Base-by-base conservation (phyloP, 331 rosid species). In the Telfairia occidentalis region DNA sequence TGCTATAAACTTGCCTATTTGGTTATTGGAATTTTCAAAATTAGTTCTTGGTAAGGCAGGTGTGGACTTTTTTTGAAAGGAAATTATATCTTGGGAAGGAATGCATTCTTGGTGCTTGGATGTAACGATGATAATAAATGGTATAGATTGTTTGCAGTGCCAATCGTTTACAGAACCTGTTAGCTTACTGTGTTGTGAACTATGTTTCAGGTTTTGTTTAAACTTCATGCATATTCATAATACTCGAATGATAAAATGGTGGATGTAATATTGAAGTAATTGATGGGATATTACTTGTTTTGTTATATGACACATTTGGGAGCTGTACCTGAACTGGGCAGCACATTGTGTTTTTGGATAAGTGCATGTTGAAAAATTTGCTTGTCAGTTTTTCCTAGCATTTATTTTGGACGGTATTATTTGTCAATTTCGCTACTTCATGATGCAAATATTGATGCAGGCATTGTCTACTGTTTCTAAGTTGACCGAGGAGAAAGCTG, bases 401-500 rank as follows among this genome's bases (percentile, higher is more conserved):
- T 54, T 75, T 69, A 34, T 32, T 34, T 49, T 19, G 15, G 52
- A 35, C 2, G 7, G 43, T 49, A 71, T 16, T 24, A 11, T 49
- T 50, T 23, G 34, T n/a, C 40, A 5, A 52, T 5, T 30, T 76
- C 35, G 2, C 12, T 38, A 57, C 34, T 45, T 67, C 76, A 29
- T 58, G 26, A 70, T 71, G 72, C 10, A 64, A 55, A 21, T 79
- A 30, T 67, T 78, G 71, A 37, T 75, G 24, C 81, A 85, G 86
- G 81, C 80, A 5, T 78, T 76, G 89, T 78, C 84, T 30, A 19
- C 48, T 60, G 67, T 85, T 58, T 79, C 88, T 69, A 81, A 77
- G 79, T 79, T 81, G 80, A 84, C 82, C 0, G 83, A 79, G 65
- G 85, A 81, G 81, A 84, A 82, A 69, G 73, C 80, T 63, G 57